Base-by-base conservation (phyloP, 768 basidiomycete genomes). In the Candolleomyces eurysporus region DNA sequence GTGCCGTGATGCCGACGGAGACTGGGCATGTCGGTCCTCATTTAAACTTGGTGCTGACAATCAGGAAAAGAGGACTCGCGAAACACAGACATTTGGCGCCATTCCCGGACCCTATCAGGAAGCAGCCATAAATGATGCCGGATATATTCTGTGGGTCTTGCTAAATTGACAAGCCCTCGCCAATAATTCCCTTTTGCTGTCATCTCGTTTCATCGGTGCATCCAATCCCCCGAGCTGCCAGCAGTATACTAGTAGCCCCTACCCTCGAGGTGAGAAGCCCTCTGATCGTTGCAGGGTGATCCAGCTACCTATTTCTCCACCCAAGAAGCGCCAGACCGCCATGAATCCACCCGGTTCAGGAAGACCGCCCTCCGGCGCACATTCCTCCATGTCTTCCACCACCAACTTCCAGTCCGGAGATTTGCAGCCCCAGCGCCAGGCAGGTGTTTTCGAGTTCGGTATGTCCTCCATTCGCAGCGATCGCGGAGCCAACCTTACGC, bases 301-400 rank as follows among this genome's bases (percentile, higher is more conserved):
- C n/a, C 36, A 49, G 39, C 57, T 21, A 14, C 43, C 19, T 58
- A n/a, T 58, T 31, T 50, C 13, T 17, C 31, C 32, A 31, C 5
- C 30, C 6, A 11, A 32, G 39, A 43, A 42, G 40, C 39, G 30
- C 58, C 46, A 39, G 32, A 32, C 11, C 54, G 45, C 64, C 60
- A 76, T 75, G 72, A 69, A 70, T 48, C 71, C 73, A 69, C 73
- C 74, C 70, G 57, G 62, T 17, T 66, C 70, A 66, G 73, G 72
- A 69, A 71, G 69, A 68, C 57, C 59, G 67, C 66, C 61, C 67
- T 55, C 75, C 71, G 72, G 73, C 54, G 67, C 68, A 66, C 62
- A 65, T 62, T 71, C 62, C 65, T 64, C 66, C 66, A 62, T 70
- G 68, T 65, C 53, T 58, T 40, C 65, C 51, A 63, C 59, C 65